These are phyloP conservation scores for Vitis labrusca DNA, from an alignment of 164 flowering plant genomes.

Conservation along the genomic window DNA sequence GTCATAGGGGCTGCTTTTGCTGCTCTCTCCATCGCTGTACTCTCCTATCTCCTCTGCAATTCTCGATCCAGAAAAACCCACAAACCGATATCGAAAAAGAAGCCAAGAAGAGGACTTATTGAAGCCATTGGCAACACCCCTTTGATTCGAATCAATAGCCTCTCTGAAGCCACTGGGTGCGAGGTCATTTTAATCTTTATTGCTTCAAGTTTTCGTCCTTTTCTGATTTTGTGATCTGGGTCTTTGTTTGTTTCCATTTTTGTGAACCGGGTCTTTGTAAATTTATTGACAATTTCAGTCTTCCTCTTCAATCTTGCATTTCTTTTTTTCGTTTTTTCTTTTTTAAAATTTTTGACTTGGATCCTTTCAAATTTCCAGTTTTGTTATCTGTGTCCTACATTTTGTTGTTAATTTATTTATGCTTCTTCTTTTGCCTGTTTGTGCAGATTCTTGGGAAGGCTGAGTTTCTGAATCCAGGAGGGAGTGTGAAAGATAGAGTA, in stretches of 20 bases:
- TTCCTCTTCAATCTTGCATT: too few species aligned
- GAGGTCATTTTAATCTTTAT: conserved; percentile 41
- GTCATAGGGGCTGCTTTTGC: conserved; percentile 39
- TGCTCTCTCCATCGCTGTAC: conserved; percentile 36
- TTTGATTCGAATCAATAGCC: conserved; percentile 88
- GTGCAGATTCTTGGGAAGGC: conserved; percentile 88
- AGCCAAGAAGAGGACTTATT: conserved; percentile 50
- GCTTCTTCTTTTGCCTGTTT: background rate
- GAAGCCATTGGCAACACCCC: conserved; percentile 97
- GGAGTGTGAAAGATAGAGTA: conserved; percentile 95
- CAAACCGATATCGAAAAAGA: conserved; percentile 6
- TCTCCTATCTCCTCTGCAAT: conserved; percentile 41
- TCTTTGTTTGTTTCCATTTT: background rate
- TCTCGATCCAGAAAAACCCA: conserved; percentile 6
- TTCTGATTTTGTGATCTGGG: conserved; percentile 9
- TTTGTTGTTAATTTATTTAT: conserved; percentile 1
- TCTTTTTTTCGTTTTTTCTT: background rate
- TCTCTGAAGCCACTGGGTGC: conserved; percentile 92
- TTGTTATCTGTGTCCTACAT: background rate
- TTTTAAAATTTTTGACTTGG: background rate
- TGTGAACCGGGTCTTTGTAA: background rate
- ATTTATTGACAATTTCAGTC: background rate
- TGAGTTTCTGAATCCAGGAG: conserved; percentile 97
- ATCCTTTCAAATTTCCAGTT: background rate
- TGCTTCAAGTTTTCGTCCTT: background rate